Percentiles rank a stretch among this genome's conserved stretches.
These are phyloP conservation scores for Pseudocercospora musae DNA, from an alignment of 2,329 filamentous ascomycete species.

Conservation along the genomic window DNA sequence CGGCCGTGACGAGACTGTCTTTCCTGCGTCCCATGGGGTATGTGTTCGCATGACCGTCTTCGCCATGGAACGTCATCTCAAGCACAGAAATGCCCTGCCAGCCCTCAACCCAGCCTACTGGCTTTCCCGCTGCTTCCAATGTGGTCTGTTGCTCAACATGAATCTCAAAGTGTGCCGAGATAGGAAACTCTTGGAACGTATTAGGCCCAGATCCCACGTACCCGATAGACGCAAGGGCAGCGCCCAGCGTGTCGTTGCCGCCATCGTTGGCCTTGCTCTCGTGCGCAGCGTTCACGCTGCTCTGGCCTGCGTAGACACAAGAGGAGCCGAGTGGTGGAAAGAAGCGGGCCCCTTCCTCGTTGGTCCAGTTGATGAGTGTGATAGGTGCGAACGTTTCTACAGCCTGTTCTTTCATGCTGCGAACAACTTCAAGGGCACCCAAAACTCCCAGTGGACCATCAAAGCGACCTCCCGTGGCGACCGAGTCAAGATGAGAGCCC, in stretches of 20 bases:
- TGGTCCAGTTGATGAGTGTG: constrained; percentile 33
- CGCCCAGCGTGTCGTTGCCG: constrained; percentile 25
- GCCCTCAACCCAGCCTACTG: constrained; percentile 26
- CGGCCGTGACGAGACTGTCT: constrained; percentile 28
- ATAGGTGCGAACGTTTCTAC: constrained; percentile 27
- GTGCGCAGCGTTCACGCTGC: constrained; percentile 29
- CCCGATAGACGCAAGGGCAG: constrained; percentile 33
- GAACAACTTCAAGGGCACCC: constrained; percentile 21
- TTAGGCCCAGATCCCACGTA: constrained; percentile 34
- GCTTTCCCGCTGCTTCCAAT: constrained; percentile 22
- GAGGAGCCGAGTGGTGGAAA: constrained; percentile 22
- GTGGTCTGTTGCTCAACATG: constrained; percentile 27
- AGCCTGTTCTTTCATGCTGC: constrained; percentile 34
- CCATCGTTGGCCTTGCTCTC: constrained; percentile 22
- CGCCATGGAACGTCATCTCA: constrained; percentile 13
- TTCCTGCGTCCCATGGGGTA: constrained; percentile 29
- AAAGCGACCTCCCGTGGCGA: constrained; percentile 23
- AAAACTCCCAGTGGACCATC: constrained; percentile 23
- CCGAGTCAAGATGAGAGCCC: constrained; percentile 25
- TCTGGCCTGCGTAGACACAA: constrained; percentile 25
- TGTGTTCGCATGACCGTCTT: constrained; percentile 34
- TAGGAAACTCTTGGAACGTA: constrained; percentile 24
- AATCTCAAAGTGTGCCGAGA: constrained; percentile 30
- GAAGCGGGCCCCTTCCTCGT: constrained; percentile 29
- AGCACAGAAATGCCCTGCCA: constrained; percentile 29